These are phyloP conservation scores for Lentinula detonsa DNA, from an alignment of 768 basidiomycete species.

Conservation along the genomic window DNA sequence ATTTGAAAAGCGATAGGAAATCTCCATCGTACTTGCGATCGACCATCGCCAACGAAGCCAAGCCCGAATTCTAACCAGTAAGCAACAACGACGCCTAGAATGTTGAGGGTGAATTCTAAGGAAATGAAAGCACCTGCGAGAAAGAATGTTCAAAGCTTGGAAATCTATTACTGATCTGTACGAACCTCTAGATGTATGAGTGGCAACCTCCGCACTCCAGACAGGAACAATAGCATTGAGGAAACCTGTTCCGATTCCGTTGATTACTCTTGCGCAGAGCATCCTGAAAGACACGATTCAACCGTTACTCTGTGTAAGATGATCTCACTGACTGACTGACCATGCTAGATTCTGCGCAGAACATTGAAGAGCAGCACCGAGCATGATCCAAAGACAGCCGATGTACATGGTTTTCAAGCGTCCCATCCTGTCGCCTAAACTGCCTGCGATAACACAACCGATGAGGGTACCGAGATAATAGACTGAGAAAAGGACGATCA, in stretches of 20 bases:
- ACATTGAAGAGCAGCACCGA: constrained; percentile 36
- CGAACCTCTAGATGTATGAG: constrained; percentile 33
- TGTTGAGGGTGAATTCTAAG: constrained; percentile 34
- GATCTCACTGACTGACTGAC: constrained; percentile 15
- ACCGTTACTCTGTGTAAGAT: neutral
- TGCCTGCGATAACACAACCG: constrained; percentile 33
- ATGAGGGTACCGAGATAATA: constrained; percentile 38
- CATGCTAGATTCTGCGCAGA: constrained; percentile 36
- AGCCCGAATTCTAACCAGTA: constrained; percentile 43
- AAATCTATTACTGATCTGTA: neutral
- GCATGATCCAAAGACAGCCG: constrained; percentile 32
- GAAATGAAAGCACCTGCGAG: constrained; percentile 35
- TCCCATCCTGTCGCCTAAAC: constrained; percentile 34
- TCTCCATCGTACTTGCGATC: constrained; percentile 29
- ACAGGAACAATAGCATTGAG: constrained; percentile 40
- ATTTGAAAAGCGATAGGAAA: constrained; percentile 42
- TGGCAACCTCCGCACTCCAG: constrained; percentile 39
- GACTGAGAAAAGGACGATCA: constrained; percentile 12
- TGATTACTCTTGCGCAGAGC: constrained; percentile 37
- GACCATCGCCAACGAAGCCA: constrained; percentile 36
- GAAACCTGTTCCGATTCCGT: constrained; percentile 37
- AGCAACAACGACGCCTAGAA: constrained; percentile 36
- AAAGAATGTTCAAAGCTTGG: neutral
- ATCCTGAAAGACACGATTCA: constrained; percentile 24
- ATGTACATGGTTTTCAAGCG: constrained; percentile 33